Conservation (phyloP, 2,329 filamentous ascomycete species). For the Zalaria obscura region DNA sequence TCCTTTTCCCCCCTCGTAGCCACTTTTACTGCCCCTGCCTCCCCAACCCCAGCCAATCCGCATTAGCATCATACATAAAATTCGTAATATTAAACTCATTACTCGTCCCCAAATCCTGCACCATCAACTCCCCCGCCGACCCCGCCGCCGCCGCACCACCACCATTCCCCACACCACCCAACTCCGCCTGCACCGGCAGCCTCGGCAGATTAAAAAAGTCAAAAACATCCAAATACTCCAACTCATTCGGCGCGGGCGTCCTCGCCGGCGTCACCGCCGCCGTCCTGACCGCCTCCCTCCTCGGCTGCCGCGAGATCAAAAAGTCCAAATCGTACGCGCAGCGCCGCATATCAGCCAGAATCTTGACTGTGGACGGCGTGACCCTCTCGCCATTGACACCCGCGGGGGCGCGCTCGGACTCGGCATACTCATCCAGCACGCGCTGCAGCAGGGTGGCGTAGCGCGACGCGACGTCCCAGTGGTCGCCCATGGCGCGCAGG, state of each 20-base stretch:
- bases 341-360: constrained; percentile 79
- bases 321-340: constrained; percentile 86
- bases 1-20: too few species aligned
- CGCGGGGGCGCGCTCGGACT: constrained; percentile 49
- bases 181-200: constrained; percentile 33
- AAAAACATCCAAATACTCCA: constrained; percentile 86
- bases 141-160: constrained; percentile 14
- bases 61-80: constrained; percentile 60
- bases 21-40: too few species aligned
- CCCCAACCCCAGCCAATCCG: constrained; percentile 49
- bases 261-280: constrained; percentile 18
- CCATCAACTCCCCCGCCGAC: constrained; percentile 7
- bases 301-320: constrained; percentile 70
- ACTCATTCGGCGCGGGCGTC: constrained; percentile 58
- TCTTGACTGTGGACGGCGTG: constrained; percentile 71
- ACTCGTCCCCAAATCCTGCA: constrained; percentile 6
- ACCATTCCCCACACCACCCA: constrained; percentile 7
- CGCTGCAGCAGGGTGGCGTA: constrained; percentile 69
- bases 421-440: constrained; percentile 73
- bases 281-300: constrained; percentile 19
- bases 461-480: constrained; percentile 74
- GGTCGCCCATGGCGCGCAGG: constrained; percentile 62
- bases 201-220: constrained; percentile 89
- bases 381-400: constrained; percentile 52
- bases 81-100: constrained; percentile 68